Percentiles rank a stretch among this genome's conserved stretches.
These are phyloP conservation scores for Saitozyma podzolica DNA, from an alignment of 768 basidiomycete species.

Conservation along the genomic window DNA sequence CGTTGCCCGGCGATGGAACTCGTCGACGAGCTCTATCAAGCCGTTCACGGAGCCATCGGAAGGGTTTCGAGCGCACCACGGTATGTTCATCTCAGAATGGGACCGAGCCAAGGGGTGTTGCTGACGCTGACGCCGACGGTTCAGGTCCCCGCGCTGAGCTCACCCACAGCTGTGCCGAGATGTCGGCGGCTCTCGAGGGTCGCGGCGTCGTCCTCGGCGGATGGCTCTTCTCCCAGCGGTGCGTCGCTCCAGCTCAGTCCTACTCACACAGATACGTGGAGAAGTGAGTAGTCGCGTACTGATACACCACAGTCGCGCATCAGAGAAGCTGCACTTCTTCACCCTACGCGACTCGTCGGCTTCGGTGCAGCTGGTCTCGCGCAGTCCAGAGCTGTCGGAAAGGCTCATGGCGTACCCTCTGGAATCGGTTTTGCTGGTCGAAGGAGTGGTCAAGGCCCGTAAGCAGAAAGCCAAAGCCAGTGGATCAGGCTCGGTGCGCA, in stretches of 20 bases:
- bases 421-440: slow-evolving; percentile 74
- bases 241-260: slow-evolving; percentile 36
- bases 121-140: neutral
- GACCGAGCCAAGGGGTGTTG: neutral
- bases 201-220: slow-evolving; percentile 70
- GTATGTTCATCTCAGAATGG: slow-evolving; percentile 5
- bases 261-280: neutral
- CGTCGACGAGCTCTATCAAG: neutral
- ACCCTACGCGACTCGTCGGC: slow-evolving; percentile 77
- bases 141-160: slow-evolving; percentile 37
- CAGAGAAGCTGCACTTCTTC: slow-evolving; percentile 69
- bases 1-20: neutral
- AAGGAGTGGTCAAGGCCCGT: slow-evolving; percentile 66
- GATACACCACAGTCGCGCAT: slow-evolving; percentile 20
- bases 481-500: neutral
- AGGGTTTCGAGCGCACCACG: slow-evolving; percentile 19
- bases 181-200: slow-evolving; percentile 61
- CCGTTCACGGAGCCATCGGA: neutral
- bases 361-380: slow-evolving; percentile 69
- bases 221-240: slow-evolving; percentile 82
- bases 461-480: slow-evolving; percentile 38
- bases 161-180: slow-evolving; percentile 67
- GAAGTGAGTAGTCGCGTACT: neutral
- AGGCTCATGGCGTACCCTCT: slow-evolving; percentile 66
- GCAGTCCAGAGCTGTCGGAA: slow-evolving; percentile 48